Evolutionary conservation across 2,329 filamentous ascomycete species (phyloP), one percentile per base, ranked within the genome.

Genomic region (Sporothrix protearum): DNA sequence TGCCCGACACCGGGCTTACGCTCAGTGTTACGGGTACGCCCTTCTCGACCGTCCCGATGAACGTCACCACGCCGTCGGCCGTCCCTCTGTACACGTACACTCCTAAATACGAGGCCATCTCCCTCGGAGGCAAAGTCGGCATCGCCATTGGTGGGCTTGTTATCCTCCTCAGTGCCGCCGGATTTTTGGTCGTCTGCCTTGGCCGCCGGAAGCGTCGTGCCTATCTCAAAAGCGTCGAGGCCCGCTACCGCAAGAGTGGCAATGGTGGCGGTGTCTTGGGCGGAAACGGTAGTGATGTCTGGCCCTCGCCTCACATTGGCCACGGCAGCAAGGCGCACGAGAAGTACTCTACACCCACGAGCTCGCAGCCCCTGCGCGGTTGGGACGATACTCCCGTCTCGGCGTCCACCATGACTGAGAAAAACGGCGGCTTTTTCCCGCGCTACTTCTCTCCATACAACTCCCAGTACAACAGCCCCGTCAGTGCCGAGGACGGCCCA

Each of bases 381-480:
- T 88, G 86, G 86, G 84, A 85, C 30, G 84, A 86, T 73, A 51
- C 68, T 33, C 87, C 83, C 0, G 75, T 83, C 71, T 86, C 83
- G 61, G 81, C 80, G 1, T 77, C 77, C 1, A 61, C 47, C 25
- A 63, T 47, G 67, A 33, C 70, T 19, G 64, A 67, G 57, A 81
- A 81, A 1, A 82, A 84, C 61, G 79, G 79, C 36, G 73, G 73
- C 63, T 42, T 42, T 73, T 70, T 74, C 74, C 81, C 73, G 0
- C 83, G 81, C 7, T 87, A 89, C 78, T 84, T 88, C 74, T 88
- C 86, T 3, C 88, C 88, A 0, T 90, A 89, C 76, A 83, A 82
- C 25, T 88, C 86, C 53, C 85, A 88, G 72, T 89, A 84, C 79
- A 87, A 82, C 77, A 89, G 86, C 75, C 88, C 88, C 0, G 81